Percentiles rank a stretch among this genome's conserved stretches.
Evolutionary conservation across 306 rosid species (phyloP).

Genomic region (Pachyrhizus erosus): DNA sequence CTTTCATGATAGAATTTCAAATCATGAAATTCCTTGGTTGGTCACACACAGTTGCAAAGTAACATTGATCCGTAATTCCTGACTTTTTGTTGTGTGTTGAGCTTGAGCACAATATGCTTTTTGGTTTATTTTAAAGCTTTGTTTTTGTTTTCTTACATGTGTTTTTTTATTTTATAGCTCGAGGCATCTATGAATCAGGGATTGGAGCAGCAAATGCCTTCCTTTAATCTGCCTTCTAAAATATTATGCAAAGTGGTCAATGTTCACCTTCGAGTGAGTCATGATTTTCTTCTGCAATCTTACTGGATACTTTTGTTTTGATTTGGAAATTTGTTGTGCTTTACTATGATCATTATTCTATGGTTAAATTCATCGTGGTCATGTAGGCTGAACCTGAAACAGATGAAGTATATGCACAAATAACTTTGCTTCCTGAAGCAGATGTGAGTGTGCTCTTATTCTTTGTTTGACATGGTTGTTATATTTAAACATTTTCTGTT

Average conservation of each 20-base stretch:
- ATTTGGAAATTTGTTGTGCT: slow-evolving; percentile 26
- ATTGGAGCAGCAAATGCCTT: slow-evolving; percentile 95
- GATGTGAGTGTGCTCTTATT: slow-evolving; percentile 64
- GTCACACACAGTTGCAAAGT: not conserved
- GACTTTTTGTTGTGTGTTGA: not conserved
- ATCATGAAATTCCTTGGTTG: no score
- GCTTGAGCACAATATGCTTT: not conserved
- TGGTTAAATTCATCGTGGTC: slow-evolving; percentile 42
- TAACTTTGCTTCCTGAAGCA: slow-evolving; percentile 83
- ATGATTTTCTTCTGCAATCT: slow-evolving; percentile 30
- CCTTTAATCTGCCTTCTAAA: slow-evolving; percentile 87
- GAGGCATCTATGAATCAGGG: slow-evolving; percentile 99
- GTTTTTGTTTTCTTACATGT: slow-evolving; percentile 25
- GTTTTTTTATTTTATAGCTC: slow-evolving; percentile 57
- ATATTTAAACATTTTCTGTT: slow-evolving; percentile 8
- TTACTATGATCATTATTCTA: slow-evolving; percentile 15
- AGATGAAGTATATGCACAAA: slow-evolving; percentile 95
- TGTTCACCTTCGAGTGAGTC: slow-evolving; percentile 84
- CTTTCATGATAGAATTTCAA: slow-evolving; percentile 3
- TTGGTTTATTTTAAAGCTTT: slow-evolving; percentile 7
- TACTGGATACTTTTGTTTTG: slow-evolving; percentile 6
- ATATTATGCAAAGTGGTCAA: slow-evolving; percentile 92
- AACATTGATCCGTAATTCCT: slow-evolving; percentile 21
- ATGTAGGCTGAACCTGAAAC: slow-evolving; percentile 95
- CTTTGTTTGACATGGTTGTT: slow-evolving; percentile 13